Percentiles rank a stretch among this genome's conserved stretches.
Conservation (phyloP, 495 filamentous ascomycete genomes). For the Hypoxylon trugodes region DNA sequence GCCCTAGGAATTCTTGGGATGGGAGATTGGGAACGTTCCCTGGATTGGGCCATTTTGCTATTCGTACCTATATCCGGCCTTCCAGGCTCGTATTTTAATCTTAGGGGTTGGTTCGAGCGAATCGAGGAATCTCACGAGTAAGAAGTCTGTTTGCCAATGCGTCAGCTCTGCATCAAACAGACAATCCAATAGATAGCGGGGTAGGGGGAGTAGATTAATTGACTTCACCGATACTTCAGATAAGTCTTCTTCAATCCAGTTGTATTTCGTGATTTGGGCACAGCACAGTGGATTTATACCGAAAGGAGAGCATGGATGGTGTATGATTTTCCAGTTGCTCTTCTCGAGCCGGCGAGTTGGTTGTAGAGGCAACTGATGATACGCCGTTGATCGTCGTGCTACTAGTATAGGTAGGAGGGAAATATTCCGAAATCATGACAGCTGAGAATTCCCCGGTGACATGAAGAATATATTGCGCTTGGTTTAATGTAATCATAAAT, state of each 20-base stretch:
- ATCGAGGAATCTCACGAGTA: not conserved
- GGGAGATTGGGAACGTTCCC: not conserved
- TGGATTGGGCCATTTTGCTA: not conserved
- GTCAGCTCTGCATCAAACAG: slow-evolving; percentile 33
- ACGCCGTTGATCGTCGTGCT: not conserved
- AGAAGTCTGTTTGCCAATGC: slow-evolving; percentile 12
- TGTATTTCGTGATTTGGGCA: not conserved
- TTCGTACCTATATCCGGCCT: not conserved
- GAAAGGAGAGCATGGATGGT: not conserved
- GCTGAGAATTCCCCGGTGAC: not conserved
- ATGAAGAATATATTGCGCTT: not conserved
- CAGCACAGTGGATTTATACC: not conserved
- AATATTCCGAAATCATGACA: not conserved
- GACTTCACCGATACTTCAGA: slow-evolving; percentile 5
- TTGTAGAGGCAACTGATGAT: not conserved
- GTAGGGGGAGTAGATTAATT: slow-evolving; percentile 14
- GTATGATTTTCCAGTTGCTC: not conserved
- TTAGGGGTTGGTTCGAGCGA: not conserved
- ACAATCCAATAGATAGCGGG: slow-evolving; percentile 31
- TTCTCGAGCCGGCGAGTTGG: not conserved
- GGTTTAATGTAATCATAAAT: not conserved
- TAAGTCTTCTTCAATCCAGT: not conserved
- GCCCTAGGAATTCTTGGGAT: not conserved
- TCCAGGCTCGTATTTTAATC: not conserved
- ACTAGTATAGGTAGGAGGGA: not conserved